Evolutionary conservation across 345 rosid species (phyloP), one percentile per base, ranked within the genome.

Genomic region (Streptanthus diversifolius): DNA sequence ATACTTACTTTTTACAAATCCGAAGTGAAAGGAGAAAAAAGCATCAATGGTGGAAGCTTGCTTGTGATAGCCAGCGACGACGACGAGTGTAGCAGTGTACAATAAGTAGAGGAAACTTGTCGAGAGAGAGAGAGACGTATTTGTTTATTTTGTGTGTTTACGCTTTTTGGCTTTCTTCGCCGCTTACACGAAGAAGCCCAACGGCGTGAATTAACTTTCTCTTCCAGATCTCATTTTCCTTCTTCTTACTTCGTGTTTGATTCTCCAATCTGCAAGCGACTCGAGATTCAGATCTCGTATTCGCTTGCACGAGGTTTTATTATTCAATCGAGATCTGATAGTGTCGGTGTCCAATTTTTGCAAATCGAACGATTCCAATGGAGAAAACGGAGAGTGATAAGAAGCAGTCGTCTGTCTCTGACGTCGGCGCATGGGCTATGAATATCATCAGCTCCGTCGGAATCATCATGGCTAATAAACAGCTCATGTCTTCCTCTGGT

Each of bases 381-480:
- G 68, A 64, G 63, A 75, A 61, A 64, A 22, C 71, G 85, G 91
- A 85, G 86, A 68, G 44, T 71, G 88, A 87, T 86, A 83, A 81
- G 85, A 90, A 83, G 57, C 73, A 82, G 68, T 76, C 92, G 65
- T 62, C 90, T 10, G 93, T 93, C 11, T 93, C 98, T 0, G 90
- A 93, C 71, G 84, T 87, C 11, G 97, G 98, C 15, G 97, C 98
- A 1, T 93, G 97, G 98, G 96, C 83, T 39, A 89, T 91, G 97
- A 93, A 93, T 67, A 85, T 90, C 5, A 18, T 91, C 24, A 93
- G 97, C 83, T 93, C 97, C 63, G 96, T 93, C 36, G 96, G 97
- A 22, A 87, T 93, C 70, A 93, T 91, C 48, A 89, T 93, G 98
- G 97, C 91, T 48, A 93, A 93, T 80, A 93, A 93, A 85, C 97